Evolutionary conservation across 805 yeast genomes (phyloP).

Genomic region (Wickerhamomyces ciferrii): DNA sequence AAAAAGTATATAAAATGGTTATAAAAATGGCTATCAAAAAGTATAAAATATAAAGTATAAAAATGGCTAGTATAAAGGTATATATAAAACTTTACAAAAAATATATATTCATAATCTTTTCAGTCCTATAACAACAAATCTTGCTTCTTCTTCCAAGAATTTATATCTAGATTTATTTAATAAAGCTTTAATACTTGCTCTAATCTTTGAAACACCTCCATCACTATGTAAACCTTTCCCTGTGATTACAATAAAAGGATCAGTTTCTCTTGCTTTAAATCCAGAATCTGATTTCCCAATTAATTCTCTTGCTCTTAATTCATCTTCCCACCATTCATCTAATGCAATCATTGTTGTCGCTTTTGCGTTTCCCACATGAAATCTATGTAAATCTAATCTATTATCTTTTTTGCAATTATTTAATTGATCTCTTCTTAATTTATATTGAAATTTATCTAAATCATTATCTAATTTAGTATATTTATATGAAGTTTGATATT

Average conservation of each 20-base stretch:
- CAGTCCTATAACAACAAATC: constrained; percentile 39
- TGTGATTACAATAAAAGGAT: constrained; percentile 46
- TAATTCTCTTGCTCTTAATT: constrained; percentile 36
- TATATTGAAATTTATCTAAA: constrained; percentile 7
- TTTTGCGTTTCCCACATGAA: constrained; percentile 42
- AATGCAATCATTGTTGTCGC: constrained; percentile 30
- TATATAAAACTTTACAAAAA: no score
- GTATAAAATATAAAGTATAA: no score
- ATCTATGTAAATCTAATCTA: constrained; percentile 53
- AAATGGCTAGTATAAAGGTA: no score
- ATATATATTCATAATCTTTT: no score
- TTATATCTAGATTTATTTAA: constrained; percentile 33
- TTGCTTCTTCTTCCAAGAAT: constrained; percentile 42
- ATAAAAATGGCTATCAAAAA: no score
- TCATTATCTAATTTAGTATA: not conserved
- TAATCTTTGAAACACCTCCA: constrained; percentile 49
- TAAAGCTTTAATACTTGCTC: constrained; percentile 33
- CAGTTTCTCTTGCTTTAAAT: constrained; percentile 32
- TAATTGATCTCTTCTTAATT: constrained; percentile 10
- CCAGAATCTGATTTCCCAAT: constrained; percentile 31
- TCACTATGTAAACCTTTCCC: constrained; percentile 70
- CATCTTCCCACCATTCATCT: constrained; percentile 60
- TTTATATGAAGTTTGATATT: not conserved
- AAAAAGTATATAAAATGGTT: no score
- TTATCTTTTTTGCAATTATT: constrained; percentile 12